phyloP scores from a whole-genome alignment of 805 yeast species.

The Candida takata region DNA sequence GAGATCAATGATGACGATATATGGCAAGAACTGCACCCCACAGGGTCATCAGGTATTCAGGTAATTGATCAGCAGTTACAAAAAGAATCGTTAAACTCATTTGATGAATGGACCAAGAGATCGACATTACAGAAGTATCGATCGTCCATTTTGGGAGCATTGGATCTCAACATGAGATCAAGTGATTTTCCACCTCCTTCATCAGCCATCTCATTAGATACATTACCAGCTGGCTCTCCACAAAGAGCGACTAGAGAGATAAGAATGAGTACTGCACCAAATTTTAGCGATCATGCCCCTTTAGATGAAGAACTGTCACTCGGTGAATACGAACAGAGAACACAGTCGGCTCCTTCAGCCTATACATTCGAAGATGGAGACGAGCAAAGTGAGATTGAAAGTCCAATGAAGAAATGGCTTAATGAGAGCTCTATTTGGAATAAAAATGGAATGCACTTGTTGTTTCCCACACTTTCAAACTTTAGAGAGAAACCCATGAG shows the following conservation, averaged over 20 bases:
- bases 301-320: constrained; percentile 2
- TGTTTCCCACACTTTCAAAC: constrained; percentile 27
- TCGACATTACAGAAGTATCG: constrained; percentile 13
- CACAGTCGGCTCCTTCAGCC: constrained; percentile 14
- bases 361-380: constrained; percentile 4
- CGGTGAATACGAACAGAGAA: constrained; percentile 15
- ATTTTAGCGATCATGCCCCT: constrained; percentile 10
- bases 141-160: constrained; percentile 21
- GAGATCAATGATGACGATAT: constrained; percentile 21
- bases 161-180: constrained; percentile 18
- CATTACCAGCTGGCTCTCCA: constrained; percentile 1
- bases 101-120: constrained; percentile 17
- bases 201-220: constrained; percentile 12
- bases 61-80: constrained; percentile 12
- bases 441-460: neutral
- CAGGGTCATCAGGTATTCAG: constrained; percentile 10
- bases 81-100: constrained; percentile 5
- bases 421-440: constrained; percentile 1
- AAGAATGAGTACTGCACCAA: constrained; percentile 18
- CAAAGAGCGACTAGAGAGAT: constrained; percentile 1
- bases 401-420: constrained; percentile 5
- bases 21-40: constrained; percentile 5
- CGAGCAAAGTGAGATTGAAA: constrained; percentile 11
- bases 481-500: constrained; percentile 21
- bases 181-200: constrained; percentile 3